Evolutionary conservation across 1,284 basidiomycete species (phyloP), one percentile per base, ranked within the genome.

Genomic region (Phellopilus nigrolimitatus): DNA sequence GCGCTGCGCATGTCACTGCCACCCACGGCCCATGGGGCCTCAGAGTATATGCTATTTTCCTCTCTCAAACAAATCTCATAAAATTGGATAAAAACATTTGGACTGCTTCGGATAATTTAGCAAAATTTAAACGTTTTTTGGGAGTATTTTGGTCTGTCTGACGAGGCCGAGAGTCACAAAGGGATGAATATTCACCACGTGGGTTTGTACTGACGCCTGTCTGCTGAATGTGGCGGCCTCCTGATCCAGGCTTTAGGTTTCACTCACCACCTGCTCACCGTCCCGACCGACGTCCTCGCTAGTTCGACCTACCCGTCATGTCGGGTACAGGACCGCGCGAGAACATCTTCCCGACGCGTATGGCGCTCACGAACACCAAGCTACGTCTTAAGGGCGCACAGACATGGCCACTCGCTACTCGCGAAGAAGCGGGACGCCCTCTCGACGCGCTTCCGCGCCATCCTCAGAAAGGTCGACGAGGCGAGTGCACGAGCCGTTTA

Each of bases 381-480:
- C 75, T 85, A 37, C 82, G 95, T 40, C 78, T 98, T 56, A 99
- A 98, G 69, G 88, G 95, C 24, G 97, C 97, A 5, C 94, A 98
- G 71, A 98, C 94, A n/a, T 0, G 95, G 95, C 7, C 95, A 99
- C 70, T 97, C 93, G 0, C 75, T 99, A 13, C 80, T 99, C 36
- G 95, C 95, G 41, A 97, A 97, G 81, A 98, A 98, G 73, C 84
- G 94, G 49, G 95, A 98, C 76, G 95, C 95, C 34, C 73, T 97
- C 56, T 95, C 89, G 27, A 95, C 91, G 42, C 79, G 94, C 59
- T 98, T 98, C 73, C 78, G 94, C 55, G 80, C 86, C 17, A 95
- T 95, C 62, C 71, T 95, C 57, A 80, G 78, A 68, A 95, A 94
- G 68, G 91, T 95, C 34, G 95, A 98, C 65, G 97, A 99, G 76